Evolutionary conservation across 2,329 filamentous ascomycete genomes (phyloP).

Genomic region (Coniella vitis): DNA sequence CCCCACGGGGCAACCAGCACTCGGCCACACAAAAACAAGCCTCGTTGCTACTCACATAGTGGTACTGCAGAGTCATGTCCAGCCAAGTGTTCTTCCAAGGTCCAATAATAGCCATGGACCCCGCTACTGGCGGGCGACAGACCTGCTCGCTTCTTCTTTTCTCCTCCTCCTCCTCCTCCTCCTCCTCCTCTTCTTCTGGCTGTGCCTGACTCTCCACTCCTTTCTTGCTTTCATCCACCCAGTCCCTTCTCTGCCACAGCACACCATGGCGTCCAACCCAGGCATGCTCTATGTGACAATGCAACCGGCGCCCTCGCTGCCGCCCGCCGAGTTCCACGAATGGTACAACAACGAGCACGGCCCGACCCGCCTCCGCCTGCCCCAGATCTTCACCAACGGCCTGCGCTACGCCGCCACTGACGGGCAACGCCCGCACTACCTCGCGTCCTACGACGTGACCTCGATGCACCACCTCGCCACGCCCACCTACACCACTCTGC

Average conservation of each 20-base stretch:
- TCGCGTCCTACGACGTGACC: conserved; percentile 76
- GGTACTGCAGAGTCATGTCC: no score
- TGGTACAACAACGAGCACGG: conserved; percentile 96
- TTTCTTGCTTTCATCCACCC: not conserved
- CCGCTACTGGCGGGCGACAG: no score
- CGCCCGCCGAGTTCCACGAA: conserved; percentile 70
- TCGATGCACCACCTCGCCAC: conserved; percentile 65
- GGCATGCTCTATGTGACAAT: conserved; percentile 83
- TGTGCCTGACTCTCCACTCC: not conserved
- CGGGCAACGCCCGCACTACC: conserved; percentile 56
- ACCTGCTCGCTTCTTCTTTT: not conserved
- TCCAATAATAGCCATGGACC: no score
- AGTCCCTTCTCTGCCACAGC: not conserved
- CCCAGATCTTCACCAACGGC: conserved; percentile 67
- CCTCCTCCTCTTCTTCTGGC: not conserved
- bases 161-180: not conserved
- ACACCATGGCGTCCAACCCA: conserved; percentile 30
- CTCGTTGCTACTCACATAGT: no score
- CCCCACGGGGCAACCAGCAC: not conserved
- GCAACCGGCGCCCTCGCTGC: conserved; percentile 63
- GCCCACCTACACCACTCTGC: conserved; percentile 61
- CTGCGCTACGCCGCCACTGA: conserved; percentile 71
- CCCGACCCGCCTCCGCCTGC: conserved; percentile 68
- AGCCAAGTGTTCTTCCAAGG: no score
- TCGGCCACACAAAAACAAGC: no score